These are phyloP conservation scores for Penstemon barbatus DNA, from an alignment of 257 asterid genomes.

Conservation along the genomic window DNA sequence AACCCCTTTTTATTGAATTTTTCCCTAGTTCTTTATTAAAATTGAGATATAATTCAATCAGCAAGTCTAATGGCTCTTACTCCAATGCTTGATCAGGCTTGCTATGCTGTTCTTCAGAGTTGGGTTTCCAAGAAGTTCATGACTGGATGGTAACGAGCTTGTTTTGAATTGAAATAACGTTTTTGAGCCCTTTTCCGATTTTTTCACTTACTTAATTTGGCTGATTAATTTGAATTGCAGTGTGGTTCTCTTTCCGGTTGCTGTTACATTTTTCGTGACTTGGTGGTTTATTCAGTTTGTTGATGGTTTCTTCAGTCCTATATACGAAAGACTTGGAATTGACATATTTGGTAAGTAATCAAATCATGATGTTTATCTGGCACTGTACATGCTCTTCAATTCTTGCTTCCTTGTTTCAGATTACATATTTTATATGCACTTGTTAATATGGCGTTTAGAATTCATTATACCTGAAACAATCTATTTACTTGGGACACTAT, in stretches of 20 bases:
- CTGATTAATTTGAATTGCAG: constrained; percentile 48
- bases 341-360: constrained; percentile 78
- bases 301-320: constrained; percentile 98
- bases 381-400: background rate
- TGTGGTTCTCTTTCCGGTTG: constrained; percentile 93
- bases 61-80: constrained; percentile 25
- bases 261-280: constrained; percentile 89
- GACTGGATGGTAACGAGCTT: constrained; percentile 87
- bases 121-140: constrained; percentile 98
- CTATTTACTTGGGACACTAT: constrained; percentile 1
- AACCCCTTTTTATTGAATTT: background rate
- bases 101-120: constrained; percentile 97
- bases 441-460: background rate
- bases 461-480: constrained; percentile 3
- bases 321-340: constrained; percentile 84
- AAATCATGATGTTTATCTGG: constrained; percentile 20
- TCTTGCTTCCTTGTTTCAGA: constrained; percentile 8
- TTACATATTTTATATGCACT: background rate
- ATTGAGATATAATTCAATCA: constrained; percentile 11
- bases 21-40: background rate
- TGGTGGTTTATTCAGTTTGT: constrained; percentile 99
- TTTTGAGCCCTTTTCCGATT: background rate
- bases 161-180: constrained; percentile 1
- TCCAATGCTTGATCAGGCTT: constrained; percentile 64
- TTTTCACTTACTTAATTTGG: constrained; percentile 9